These are phyloP conservation scores for Sarocladium brachiariae DNA, from an alignment of 2,329 filamentous ascomycete genomes.

Conservation along the genomic window DNA sequence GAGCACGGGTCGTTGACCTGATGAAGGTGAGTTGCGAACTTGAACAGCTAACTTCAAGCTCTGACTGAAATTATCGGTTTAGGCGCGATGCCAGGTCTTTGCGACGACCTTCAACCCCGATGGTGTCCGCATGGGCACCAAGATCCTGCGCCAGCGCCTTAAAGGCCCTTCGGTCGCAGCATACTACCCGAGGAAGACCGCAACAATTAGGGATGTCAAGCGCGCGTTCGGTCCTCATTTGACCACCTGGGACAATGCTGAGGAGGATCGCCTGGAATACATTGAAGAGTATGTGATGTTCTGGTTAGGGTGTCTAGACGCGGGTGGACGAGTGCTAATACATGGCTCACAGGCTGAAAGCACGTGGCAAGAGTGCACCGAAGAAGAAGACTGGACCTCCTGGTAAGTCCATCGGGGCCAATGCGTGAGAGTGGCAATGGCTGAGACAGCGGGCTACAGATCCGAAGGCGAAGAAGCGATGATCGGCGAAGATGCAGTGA, in stretches of 20 bases:
- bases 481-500: slow-evolving; percentile 1
- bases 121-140: slow-evolving; percentile 76
- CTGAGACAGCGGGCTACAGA: slow-evolving; percentile 14
- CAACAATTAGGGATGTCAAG: slow-evolving; percentile 67
- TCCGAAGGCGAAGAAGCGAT: slow-evolving; percentile 19
- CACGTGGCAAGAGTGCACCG: slow-evolving; percentile 78
- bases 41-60: slow-evolving; percentile 17
- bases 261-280: slow-evolving; percentile 73
- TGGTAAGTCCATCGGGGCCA: slow-evolving; percentile 21
- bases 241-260: slow-evolving; percentile 64
- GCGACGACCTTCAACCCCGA: slow-evolving; percentile 85
- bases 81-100: slow-evolving; percentile 92
- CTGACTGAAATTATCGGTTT: neutral
- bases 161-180: slow-evolving; percentile 74
- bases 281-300: slow-evolving; percentile 50
- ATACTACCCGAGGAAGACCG: slow-evolving; percentile 78
- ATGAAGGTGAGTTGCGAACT: slow-evolving; percentile 56
- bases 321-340: slow-evolving; percentile 21
- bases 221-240: slow-evolving; percentile 60
- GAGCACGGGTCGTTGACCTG: slow-evolving; percentile 59
- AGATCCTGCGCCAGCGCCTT: slow-evolving; percentile 81
- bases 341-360: slow-evolving; percentile 50
- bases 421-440: neutral
- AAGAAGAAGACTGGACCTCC: slow-evolving; percentile 70
- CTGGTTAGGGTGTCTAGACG: slow-evolving; percentile 11